Conservation (phyloP, 2,329 filamentous ascomycete genomes). For the Graphiopsis chlorocephala region DNA sequence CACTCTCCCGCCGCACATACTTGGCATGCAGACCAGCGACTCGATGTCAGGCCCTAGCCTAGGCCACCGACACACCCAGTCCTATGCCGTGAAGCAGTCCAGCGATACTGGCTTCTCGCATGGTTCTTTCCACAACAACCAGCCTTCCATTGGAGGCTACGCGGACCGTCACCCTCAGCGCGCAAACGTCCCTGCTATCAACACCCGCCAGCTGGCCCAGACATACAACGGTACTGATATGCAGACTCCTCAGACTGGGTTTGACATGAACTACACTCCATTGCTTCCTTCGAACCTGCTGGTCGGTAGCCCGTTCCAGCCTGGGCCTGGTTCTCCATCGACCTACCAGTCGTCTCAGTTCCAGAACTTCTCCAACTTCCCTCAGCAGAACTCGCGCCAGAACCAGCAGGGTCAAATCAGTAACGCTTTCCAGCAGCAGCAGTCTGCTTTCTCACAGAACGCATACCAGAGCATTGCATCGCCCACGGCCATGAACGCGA, state of each 20-base stretch:
- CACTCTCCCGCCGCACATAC: constrained; percentile 78
- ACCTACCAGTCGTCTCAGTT: constrained; percentile 91
- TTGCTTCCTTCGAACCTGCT: constrained; percentile 91
- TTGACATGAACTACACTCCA: constrained; percentile 98
- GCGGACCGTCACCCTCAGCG: constrained; percentile 82
- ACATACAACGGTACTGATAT: constrained; percentile 61
- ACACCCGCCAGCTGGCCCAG: constrained; percentile 63
- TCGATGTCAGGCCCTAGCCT: constrained; percentile 57
- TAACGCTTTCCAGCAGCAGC: constrained; percentile 72
- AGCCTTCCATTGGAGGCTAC: constrained; percentile 68
- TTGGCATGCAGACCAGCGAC: constrained; percentile 89
- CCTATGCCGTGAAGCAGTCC: constrained; percentile 70
- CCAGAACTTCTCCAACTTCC: constrained; percentile 75
- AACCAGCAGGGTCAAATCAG: constrained; percentile 61
- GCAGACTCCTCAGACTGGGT: constrained; percentile 81
- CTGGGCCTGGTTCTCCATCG: constrained; percentile 85
- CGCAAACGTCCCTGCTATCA: constrained; percentile 84
- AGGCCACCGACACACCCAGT: constrained; percentile 55
- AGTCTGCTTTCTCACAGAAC: constrained; percentile 68
- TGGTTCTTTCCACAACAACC: constrained; percentile 84
- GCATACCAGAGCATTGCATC: constrained; percentile 83
- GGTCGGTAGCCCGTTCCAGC: constrained; percentile 94
- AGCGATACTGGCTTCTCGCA: constrained; percentile 89
- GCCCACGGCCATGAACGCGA: constrained; percentile 75
- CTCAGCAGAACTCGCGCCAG: constrained; percentile 54